Evolutionary conservation across 2,329 filamentous ascomycete genomes (phyloP).

Genomic region (Fusarium miscanthi): DNA sequence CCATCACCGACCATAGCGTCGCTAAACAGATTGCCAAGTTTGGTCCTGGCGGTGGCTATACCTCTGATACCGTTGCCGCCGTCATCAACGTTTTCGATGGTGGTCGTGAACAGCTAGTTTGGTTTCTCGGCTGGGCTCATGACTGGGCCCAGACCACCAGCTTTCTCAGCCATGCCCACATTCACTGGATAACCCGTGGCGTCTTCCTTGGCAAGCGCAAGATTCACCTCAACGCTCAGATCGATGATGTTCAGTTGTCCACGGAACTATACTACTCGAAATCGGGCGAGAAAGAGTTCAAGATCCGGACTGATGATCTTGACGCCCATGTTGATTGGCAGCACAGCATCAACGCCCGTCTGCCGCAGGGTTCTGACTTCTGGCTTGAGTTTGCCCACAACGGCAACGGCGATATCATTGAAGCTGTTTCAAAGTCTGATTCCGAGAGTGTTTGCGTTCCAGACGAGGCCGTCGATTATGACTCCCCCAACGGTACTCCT

Average conservation of each 20-base stretch:
- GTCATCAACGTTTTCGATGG: slow-evolving; percentile 28
- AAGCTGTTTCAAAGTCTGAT: not conserved
- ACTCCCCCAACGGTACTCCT: slow-evolving; percentile 7
- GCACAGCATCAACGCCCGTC: slow-evolving; percentile 20
- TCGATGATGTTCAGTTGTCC: slow-evolving; percentile 31
- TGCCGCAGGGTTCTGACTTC: slow-evolving; percentile 26
- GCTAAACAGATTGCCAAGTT: slow-evolving; percentile 30
- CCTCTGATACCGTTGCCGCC: slow-evolving; percentile 23
- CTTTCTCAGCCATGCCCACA: slow-evolving; percentile 34
- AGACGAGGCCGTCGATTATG: slow-evolving; percentile 11
- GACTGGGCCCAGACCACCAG: slow-evolving; percentile 28
- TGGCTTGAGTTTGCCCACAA: slow-evolving; percentile 33
- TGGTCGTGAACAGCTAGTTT: slow-evolving; percentile 35
- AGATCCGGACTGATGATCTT: slow-evolving; percentile 24
- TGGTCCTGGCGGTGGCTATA: slow-evolving; percentile 15
- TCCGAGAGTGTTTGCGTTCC: not conserved
- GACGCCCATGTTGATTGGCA: slow-evolving; percentile 32
- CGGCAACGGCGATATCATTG: slow-evolving; percentile 33
- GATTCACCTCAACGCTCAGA: slow-evolving; percentile 23
- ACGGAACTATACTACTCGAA: slow-evolving; percentile 25
- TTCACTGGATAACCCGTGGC: slow-evolving; percentile 36
- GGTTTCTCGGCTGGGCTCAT: slow-evolving; percentile 34
- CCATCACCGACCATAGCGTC: slow-evolving; percentile 15
- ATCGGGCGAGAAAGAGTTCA: slow-evolving; percentile 19
- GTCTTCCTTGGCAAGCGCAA: slow-evolving; percentile 36